Evolutionary conservation across 2,329 filamentous ascomycete species (phyloP).

Genomic region (Penicillium sp.): DNA sequence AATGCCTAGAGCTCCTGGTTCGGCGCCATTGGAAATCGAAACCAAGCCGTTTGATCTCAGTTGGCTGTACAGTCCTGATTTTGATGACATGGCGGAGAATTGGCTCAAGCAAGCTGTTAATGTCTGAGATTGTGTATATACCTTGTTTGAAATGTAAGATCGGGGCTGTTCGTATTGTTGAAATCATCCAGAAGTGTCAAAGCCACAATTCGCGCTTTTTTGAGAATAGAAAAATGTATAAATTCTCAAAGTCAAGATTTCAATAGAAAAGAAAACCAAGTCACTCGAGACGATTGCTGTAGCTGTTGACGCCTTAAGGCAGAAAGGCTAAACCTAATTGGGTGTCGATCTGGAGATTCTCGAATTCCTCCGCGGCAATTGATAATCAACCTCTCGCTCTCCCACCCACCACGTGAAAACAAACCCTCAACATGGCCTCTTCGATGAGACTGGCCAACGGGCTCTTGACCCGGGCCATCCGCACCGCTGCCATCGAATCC

Average conservation of each 20-base stretch:
- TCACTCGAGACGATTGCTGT: neutral
- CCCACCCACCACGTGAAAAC: conserved; percentile 3
- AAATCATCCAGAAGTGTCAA: neutral
- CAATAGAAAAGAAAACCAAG: neutral
- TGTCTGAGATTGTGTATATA: neutral
- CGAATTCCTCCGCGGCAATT: conserved; percentile 13
- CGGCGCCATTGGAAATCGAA: conserved; percentile 14
- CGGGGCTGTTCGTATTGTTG: neutral
- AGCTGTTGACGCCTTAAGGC: conserved; percentile 15
- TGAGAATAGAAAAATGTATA: neutral
- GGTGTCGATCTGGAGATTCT: conserved; percentile 29
- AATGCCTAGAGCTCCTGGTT: conserved; percentile 37
- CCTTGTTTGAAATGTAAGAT: neutral
- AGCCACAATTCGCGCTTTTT: no score
- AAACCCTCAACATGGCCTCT: conserved; percentile 28
- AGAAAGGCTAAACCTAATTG: conserved; percentile 22
- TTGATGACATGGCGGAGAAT: conserved; percentile 38
- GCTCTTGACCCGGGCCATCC: conserved; percentile 19
- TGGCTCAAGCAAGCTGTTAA: conserved; percentile 22
- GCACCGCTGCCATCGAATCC: conserved; percentile 16
- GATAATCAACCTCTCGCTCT: conserved; percentile 10
- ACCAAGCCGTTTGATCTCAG: conserved; percentile 39
- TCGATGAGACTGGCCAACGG: conserved; percentile 25
- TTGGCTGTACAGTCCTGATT: conserved; percentile 48
- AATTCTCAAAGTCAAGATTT: neutral